phyloP scores from a whole-genome alignment of 2,329 filamentous ascomycete genomes.

The Diaporthe vaccinii region DNA sequence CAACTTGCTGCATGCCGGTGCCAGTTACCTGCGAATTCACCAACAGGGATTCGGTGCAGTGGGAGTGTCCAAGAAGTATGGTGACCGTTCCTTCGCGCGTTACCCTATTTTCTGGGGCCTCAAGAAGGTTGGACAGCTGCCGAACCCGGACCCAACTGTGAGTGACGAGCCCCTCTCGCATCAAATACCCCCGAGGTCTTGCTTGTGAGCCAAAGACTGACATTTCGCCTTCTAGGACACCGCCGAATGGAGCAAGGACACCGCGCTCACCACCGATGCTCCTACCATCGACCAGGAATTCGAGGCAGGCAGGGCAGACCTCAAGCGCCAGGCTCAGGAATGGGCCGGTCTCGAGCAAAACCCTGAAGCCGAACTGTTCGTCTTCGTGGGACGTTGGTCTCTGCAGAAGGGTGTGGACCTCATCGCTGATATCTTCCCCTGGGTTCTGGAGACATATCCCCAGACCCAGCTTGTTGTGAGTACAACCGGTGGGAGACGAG shows the following conservation, averaged over 20 bases:
- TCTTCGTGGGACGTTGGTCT: slow-evolving; percentile 78
- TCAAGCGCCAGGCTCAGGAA: slow-evolving; percentile 74
- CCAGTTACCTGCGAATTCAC: slow-evolving; percentile 75
- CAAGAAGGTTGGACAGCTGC: slow-evolving; percentile 73
- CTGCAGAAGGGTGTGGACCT: slow-evolving; percentile 77
- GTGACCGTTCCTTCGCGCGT: slow-evolving; percentile 73
- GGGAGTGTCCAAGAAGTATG: slow-evolving; percentile 77
- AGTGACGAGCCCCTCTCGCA: neutral
- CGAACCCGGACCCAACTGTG: slow-evolving; percentile 73
- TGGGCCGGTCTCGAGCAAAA: slow-evolving; percentile 75
- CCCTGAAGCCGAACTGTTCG: slow-evolving; percentile 73
- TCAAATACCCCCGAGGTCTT: too few relatives aligned
- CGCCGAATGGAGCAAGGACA: slow-evolving; percentile 69
- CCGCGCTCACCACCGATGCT: slow-evolving; percentile 48
- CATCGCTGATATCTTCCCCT: slow-evolving; percentile 75
- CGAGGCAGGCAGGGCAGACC: slow-evolving; percentile 65
- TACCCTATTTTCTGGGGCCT: slow-evolving; percentile 79
- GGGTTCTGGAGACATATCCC: slow-evolving; percentile 69
- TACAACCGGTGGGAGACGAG: neutral
- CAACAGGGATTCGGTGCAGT: slow-evolving; percentile 78
- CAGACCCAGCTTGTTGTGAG: slow-evolving; percentile 68
- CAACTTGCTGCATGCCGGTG: slow-evolving; percentile 76
- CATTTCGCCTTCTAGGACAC: slow-evolving; percentile 57
- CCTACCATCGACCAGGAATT: slow-evolving; percentile 68
- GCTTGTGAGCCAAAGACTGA: neutral